phyloP scores from a whole-genome alignment of 208 protist genomes.

The Leishmania braziliensis region DNA sequence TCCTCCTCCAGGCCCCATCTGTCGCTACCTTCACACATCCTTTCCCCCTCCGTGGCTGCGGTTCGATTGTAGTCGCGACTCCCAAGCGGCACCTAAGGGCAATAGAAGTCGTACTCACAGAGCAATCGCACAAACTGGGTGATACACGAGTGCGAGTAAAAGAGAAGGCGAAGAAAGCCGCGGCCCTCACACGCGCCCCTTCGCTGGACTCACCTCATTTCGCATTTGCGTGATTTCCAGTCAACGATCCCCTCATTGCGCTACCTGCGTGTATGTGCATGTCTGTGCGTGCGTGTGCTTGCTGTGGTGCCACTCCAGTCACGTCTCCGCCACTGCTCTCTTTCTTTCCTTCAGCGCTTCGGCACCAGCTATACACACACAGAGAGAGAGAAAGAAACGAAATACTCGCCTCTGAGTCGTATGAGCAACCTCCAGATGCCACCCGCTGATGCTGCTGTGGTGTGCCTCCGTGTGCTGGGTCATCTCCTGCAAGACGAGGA shows the following conservation, averaged over 20 bases:
- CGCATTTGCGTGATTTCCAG: background rate
- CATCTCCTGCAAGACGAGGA: constrained; percentile 70
- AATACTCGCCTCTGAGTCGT: background rate
- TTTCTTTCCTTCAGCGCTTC: background rate
- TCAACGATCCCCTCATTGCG: background rate
- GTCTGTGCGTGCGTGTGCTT: background rate
- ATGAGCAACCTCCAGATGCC: constrained; percentile 21
- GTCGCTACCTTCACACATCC: background rate
- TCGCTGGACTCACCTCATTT: background rate
- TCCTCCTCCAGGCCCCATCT: background rate
- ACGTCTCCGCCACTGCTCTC: background rate
- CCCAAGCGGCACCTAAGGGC: background rate
- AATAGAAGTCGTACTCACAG: background rate
- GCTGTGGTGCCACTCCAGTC: background rate
- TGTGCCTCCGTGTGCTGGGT: constrained; percentile 56
- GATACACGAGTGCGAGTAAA: background rate
- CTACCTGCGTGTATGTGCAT: background rate
- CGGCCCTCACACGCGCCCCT: background rate
- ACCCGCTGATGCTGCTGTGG: constrained; percentile 18
- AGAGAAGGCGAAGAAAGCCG: background rate
- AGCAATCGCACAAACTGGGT: background rate
- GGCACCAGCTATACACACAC: background rate
- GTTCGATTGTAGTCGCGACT: background rate
- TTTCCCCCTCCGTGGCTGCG: background rate
- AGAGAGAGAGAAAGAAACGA: background rate